Base-by-base conservation (phyloP, 306 rosid genomes). In the Elaeagnus macrophylla region DNA sequence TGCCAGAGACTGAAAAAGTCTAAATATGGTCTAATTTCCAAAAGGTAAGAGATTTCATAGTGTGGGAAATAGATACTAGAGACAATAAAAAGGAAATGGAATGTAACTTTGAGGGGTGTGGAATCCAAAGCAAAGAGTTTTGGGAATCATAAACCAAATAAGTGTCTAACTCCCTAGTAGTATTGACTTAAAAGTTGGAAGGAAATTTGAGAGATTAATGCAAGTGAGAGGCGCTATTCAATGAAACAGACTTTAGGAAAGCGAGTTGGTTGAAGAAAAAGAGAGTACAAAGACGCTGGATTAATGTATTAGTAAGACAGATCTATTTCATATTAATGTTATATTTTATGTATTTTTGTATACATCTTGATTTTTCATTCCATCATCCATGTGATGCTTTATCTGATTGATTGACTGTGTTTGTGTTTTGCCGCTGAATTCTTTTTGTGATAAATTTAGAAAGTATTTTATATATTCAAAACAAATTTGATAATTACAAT, bases 381-480 rank as follows among this genome's bases (percentile, higher is more conserved):
- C 32, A 20, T 20, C 32, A 20, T 20, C 68, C 94, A 86, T 83
- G 94, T 81, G 95, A 59, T 52, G 75, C 56, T 63, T 61, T 59
- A 70, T 62, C 75, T 62, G 39, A 51, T 84, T 66, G 59, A 80
- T 71, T 56, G 16, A 60, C 32, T 25, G 32, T 25, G 32, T 25
- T 25, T 5, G 32, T 25, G 32, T 0, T 25, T 25, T 25, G 32
- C 32, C 32, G 4, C 32, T 5, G 32, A 25, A 25, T 25, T 1
- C 32, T 1, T 25, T 25, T 25, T 25, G 32, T 25, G 32, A 25
- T 25, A 25, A 25, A 25, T 25, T 25, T 3, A 25, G 32, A 25
- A 25, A 25, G 32, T n/a, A n/a, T n/a, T n/a, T n/a, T n/a, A n/a
- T n/a, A n/a, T n/a, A n/a, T n/a, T n/a, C n/a, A n/a, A n/a, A n/a